These are phyloP conservation scores for Picochlorum costavermella DNA, from an alignment of 139 green algal genomes.

Conservation along the genomic window DNA sequence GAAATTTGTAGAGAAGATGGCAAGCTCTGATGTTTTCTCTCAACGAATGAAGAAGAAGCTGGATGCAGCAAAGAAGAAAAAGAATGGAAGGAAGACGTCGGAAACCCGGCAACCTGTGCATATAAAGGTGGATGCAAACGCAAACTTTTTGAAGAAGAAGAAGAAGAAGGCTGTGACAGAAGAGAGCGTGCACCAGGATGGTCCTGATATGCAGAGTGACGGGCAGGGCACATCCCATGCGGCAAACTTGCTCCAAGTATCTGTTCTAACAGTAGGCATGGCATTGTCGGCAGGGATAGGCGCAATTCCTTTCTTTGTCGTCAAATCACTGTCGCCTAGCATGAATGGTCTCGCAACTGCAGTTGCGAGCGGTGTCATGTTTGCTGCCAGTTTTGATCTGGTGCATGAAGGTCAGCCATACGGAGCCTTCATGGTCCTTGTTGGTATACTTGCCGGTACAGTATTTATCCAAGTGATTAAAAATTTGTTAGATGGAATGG, in stretches of 20 bases:
- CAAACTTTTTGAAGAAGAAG: neutral
- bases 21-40: neutral
- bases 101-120: neutral
- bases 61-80: neutral
- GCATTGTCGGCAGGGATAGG: slow-evolving; percentile 51
- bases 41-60: neutral
- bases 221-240: neutral
- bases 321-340: slow-evolving; percentile 28
- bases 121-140: too few relatives aligned
- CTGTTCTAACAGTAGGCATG: slow-evolving; percentile 52
- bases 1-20: neutral
- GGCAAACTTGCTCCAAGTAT: slow-evolving; percentile 3
- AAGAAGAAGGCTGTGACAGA: neutral
- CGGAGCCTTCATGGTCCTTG: slow-evolving; percentile 44
- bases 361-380: slow-evolving; percentile 93
- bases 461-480: slow-evolving; percentile 66
- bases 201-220: neutral
- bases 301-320: slow-evolving; percentile 69
- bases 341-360: slow-evolving; percentile 77
- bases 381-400: slow-evolving; percentile 91
- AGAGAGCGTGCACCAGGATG: neutral
- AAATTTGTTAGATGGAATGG: slow-evolving; percentile 41
- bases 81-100: neutral
- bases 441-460: slow-evolving; percentile 63
- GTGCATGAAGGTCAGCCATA: slow-evolving; percentile 79